These are phyloP conservation scores for Phytophthora fragariae DNA, from an alignment of 352 stramenopile genomes.

Conservation along the genomic window DNA sequence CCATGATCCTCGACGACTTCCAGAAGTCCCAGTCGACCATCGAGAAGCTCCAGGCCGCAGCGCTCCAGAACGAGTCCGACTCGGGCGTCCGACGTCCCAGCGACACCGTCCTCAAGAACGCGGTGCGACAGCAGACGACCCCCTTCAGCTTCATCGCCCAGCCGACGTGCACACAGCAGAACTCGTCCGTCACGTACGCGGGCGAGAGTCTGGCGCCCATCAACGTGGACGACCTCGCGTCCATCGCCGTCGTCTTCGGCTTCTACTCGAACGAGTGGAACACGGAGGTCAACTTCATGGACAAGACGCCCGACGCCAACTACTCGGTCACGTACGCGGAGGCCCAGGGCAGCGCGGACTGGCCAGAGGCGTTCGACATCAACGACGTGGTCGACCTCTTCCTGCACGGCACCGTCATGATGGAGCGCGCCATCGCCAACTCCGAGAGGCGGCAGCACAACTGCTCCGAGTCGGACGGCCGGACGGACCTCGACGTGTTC, in stretches of 20 bases:
- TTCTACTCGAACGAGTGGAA: constrained; percentile 64
- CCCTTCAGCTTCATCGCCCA: constrained; percentile 48
- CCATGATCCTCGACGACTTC: constrained; percentile 55
- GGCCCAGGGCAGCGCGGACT: constrained; percentile 22
- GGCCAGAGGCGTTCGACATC: constrained; percentile 33
- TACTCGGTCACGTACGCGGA: constrained; percentile 27
- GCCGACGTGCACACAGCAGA: constrained; percentile 41
- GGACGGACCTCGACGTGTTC: constrained; percentile 31
- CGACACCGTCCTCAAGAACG: constrained; percentile 56
- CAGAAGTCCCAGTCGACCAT: constrained; percentile 43
- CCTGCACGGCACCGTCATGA: constrained; percentile 49
- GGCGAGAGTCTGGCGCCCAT: constrained; percentile 38
- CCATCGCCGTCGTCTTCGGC: constrained; percentile 53
- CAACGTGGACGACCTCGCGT: constrained; percentile 51
- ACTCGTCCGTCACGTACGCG: constrained; percentile 26
- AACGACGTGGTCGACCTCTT: constrained; percentile 40
- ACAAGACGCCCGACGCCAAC: constrained; percentile 18
- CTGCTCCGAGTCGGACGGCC: constrained; percentile 49
- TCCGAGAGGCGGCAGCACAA: constrained; percentile 40
- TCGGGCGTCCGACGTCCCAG: constrained; percentile 23
- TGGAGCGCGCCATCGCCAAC: constrained; percentile 50
- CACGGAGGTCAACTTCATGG: constrained; percentile 41
- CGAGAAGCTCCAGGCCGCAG: constrained; percentile 31
- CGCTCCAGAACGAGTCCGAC: constrained; percentile 25
- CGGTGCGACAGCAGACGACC: constrained; percentile 30